Conservation (phyloP, 495 filamentous ascomycete genomes). For the Chaetomium fimeti region DNA sequence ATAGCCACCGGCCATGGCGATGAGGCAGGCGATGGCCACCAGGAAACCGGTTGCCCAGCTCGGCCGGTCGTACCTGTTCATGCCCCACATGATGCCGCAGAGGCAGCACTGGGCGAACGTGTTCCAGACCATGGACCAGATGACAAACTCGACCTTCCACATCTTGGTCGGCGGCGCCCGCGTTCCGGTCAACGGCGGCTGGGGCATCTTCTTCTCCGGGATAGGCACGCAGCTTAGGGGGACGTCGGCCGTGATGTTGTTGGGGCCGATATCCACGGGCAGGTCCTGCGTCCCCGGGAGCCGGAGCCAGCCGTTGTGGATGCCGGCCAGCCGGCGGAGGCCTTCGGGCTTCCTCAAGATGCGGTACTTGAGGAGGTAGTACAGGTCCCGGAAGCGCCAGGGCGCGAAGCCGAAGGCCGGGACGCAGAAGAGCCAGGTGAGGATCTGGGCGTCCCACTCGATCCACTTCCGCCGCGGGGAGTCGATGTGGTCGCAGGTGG, state of each 20-base stretch:
- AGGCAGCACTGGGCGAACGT: conserved; percentile 71
- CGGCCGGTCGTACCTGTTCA: conserved; percentile 67
- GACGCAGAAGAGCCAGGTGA: conserved; percentile 83
- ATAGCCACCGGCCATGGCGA: conserved; percentile 65
- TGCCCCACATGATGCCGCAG: conserved; percentile 76
- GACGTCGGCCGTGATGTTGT: conserved; percentile 40
- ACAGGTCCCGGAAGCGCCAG: conserved; percentile 81
- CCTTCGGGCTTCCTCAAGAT: conserved; percentile 52
- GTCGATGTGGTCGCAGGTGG: conserved; percentile 68
- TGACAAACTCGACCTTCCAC: conserved; percentile 79
- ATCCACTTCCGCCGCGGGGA: conserved; percentile 76
- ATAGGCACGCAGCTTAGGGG: conserved; percentile 50
- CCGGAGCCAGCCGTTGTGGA: conserved; percentile 70
- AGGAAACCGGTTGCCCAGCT: conserved; percentile 73
- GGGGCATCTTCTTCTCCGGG: conserved; percentile 54
- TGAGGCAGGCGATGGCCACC: conserved; percentile 66
- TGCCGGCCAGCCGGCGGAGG: conserved; percentile 60
- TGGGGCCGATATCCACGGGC: conserved; percentile 44
- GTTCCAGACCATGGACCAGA: conserved; percentile 72
- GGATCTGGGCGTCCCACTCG: conserved; percentile 79
- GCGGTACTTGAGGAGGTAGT: conserved; percentile 64
- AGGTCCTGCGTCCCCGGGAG: conserved; percentile 56
- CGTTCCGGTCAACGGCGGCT: conserved; percentile 59
- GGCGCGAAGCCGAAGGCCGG: conserved; percentile 81
- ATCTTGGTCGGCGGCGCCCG: conserved; percentile 61